Percentiles rank a stretch among this genome's conserved stretches.
phyloP scores from a whole-genome alignment of 257 asterid genomes.

The Voacanga thouarsii region DNA sequence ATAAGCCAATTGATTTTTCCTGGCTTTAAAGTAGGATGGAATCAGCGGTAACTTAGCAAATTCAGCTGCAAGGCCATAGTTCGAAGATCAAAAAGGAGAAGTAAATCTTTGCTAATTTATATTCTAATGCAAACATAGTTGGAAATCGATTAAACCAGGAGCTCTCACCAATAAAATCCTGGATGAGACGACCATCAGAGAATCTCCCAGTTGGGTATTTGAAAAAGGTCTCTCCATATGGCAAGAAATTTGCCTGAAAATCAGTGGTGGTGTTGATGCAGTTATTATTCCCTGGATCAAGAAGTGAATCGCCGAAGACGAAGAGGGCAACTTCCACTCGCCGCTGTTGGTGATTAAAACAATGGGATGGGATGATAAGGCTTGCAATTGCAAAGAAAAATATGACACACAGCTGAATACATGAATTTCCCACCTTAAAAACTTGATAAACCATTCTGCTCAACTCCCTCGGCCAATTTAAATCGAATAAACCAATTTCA shows the following conservation, averaged over 20 bases:
- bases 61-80: constrained; percentile 34
- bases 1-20: constrained; percentile 23
- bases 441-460: too few species aligned
- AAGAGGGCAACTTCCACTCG: constrained; percentile 25
- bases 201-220: constrained; percentile 64
- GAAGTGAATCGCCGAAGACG: constrained; percentile 62
- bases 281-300: constrained; percentile 72
- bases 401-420: neutral
- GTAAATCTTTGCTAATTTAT: neutral
- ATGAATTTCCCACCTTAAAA: neutral
- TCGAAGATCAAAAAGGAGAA: neutral
- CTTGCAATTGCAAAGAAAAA: neutral
- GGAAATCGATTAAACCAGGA: neutral
- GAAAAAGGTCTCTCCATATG: constrained; percentile 57
- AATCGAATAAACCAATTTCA: neutral
- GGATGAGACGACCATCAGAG: constrained; percentile 63
- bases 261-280: constrained; percentile 61
- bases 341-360: neutral
- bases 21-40: constrained; percentile 42
- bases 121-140: neutral
- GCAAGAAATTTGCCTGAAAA: constrained; percentile 60
- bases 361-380: neutral
- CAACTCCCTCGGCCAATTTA: neutral
- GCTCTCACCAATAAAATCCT: constrained; percentile 52
- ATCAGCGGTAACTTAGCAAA: constrained; percentile 48